These are phyloP conservation scores for Solanum aculeatissimum DNA, from an alignment of 305 asterid genomes.

Conservation along the genomic window DNA sequence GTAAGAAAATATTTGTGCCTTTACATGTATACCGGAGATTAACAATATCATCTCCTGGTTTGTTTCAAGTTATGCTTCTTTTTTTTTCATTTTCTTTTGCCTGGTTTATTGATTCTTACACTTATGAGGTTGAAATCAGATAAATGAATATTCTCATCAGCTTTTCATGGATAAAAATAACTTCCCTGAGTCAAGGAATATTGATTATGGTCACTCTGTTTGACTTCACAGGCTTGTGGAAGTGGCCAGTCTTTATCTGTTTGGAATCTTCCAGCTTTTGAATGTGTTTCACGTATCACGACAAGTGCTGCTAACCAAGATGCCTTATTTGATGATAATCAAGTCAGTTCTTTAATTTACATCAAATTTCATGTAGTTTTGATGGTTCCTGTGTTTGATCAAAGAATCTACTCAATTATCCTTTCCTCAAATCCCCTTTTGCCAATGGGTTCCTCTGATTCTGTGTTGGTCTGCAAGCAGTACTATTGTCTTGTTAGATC, in stretches of 20 bases:
- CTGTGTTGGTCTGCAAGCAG: background rate
- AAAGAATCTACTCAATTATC: background rate
- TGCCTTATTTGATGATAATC: conserved; percentile 61
- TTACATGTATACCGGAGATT: background rate
- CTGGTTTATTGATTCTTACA: background rate
- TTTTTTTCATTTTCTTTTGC: background rate
- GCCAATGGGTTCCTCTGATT: background rate
- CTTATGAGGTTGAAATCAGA: background rate
- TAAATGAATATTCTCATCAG: background rate
- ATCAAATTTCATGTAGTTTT: background rate
- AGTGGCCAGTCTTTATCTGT: conserved; percentile 70
- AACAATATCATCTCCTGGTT: background rate
- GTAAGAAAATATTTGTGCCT: background rate
- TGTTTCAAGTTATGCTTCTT: background rate
- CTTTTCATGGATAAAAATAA: background rate
- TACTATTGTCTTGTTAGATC: background rate
- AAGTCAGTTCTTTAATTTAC: conserved; percentile 36
- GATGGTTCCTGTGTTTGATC: background rate
- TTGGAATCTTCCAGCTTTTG: conserved; percentile 85
- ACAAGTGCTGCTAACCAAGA: conserved; percentile 60
- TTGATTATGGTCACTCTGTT: background rate
- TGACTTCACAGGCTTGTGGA: conserved; percentile 62
- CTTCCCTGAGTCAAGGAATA: background rate
- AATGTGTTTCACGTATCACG: conserved; percentile 47
- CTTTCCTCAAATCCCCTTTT: background rate